phyloP scores from a whole-genome alignment of 768 basidiomycete genomes.

The Boletus rubescentipes region DNA sequence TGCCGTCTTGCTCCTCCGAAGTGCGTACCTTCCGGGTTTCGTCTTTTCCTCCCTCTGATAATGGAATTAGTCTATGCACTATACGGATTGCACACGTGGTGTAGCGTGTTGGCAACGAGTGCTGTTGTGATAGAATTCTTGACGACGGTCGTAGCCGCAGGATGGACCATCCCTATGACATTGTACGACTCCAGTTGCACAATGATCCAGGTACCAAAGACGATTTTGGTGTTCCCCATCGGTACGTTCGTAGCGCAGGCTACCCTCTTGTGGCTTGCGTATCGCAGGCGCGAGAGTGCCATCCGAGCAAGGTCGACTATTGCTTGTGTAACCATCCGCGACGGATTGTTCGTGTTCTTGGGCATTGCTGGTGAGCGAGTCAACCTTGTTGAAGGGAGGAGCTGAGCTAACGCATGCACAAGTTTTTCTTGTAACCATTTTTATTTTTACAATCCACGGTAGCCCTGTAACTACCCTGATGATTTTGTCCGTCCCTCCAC shows the following conservation, averaged over 20 bases:
- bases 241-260: conserved; percentile 13
- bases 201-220: neutral
- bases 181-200: conserved; percentile 18
- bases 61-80: conserved; percentile 19
- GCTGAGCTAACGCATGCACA: neutral
- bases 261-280: conserved; percentile 21
- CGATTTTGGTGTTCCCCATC: conserved; percentile 4
- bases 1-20: conserved; percentile 20
- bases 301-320: neutral
- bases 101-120: neutral
- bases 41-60: neutral
- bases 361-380: conserved; percentile 15
- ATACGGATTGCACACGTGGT: conserved; percentile 1
- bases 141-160: neutral
- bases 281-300: conserved; percentile 8
- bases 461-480: conserved; percentile 3
- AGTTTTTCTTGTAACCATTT: conserved; percentile 16
- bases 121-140: conserved; percentile 14
- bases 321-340: conserved; percentile 25
- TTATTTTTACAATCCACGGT: neutral
- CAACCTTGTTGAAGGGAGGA: neutral
- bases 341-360: conserved; percentile 17
- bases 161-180: neutral
- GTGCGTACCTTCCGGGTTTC: conserved; percentile 8
- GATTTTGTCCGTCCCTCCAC: conserved; percentile 12